Evolutionary conservation across 2,329 filamentous ascomycete genomes (phyloP).

Genomic region (Apiospora pterosperma): DNA sequence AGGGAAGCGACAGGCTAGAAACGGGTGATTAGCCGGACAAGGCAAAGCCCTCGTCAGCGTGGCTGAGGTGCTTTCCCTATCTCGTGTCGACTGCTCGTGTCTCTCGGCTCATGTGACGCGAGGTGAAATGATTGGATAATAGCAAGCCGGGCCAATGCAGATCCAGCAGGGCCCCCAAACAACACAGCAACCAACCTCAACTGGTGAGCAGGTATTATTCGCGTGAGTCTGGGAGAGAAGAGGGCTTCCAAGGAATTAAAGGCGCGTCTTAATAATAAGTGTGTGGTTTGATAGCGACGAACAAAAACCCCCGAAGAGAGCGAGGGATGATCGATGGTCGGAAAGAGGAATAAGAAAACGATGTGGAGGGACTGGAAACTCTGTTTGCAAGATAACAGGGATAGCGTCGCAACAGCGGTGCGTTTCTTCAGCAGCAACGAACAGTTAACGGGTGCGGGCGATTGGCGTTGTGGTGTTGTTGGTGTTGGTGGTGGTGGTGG

Average conservation of each 20-base stretch:
- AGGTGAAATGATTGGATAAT: conserved; percentile 7
- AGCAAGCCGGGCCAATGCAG: conserved; percentile 1
- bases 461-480: too few relatives aligned
- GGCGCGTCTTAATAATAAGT: background rate
- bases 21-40: conserved; percentile 5
- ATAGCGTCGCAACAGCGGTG: background rate
- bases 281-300: background rate
- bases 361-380: background rate
- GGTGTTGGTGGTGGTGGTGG: too few relatives aligned
- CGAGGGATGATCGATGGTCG: background rate
- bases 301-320: background rate
- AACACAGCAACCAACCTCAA: background rate
- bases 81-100: conserved; percentile 9
- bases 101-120: conserved; percentile 8
- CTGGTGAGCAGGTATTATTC: background rate
- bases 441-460: too few relatives aligned
- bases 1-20: background rate
- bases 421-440: background rate
- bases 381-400: background rate
- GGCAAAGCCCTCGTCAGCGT: conserved; percentile 9
- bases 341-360: background rate
- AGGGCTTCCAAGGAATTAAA: background rate
- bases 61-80: conserved; percentile 9
- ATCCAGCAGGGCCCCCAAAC: background rate
- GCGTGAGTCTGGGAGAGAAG: background rate